Base-by-base conservation (phyloP, 2,329 filamentous ascomycete genomes). In the Cadophora malorum region DNA sequence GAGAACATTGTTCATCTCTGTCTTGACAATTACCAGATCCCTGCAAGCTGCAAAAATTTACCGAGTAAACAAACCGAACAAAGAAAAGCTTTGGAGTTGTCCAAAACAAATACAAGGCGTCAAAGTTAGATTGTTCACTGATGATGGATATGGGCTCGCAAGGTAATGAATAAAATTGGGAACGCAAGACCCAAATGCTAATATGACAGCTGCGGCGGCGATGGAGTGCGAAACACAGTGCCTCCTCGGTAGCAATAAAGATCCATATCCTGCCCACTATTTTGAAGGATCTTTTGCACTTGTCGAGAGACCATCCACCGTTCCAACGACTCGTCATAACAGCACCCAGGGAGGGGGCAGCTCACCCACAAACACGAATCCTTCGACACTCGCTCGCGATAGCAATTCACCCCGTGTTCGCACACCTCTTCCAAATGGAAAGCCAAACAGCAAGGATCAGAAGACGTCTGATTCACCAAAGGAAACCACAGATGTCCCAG, bases 61-160 rank as follows among this genome's bases (percentile, higher is more conserved):
- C 52, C 52, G 52, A 55, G 52, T 55, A 55, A 55, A 55, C 28
- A 55, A 55, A 33, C 19, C 3, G 4, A n/a, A n/a, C 25, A 33
- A 55, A 19, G 4, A 19, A 16, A 33, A 55, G 28, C 28, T 28
- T 28, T n/a, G 10, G 14, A 12, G 25, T n/a, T 25, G 25, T n/a
- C 16, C 14, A n/a, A 19, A 33, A 3, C 25, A 55, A 8, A 2
- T 12, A 33, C 0, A 12, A 55, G 25, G 28, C 28, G 52, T 33
- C 52, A 33, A n/a, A 3, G 6, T 5, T 9, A 33, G 1, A 33
- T 8, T 5, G 6, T 12, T 4, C 28, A 33, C 16, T 9, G 1
- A 3, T 10, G 8, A 7, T 33, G 52, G 45, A n/a, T 21, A 21
- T 19, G 7, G n/a, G 6, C 6, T 8, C 21, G n/a, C 19, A n/a